Evolutionary conservation across 2,329 filamentous ascomycete species (phyloP).

Genomic region (Myriosclerotinia curreyana): DNA sequence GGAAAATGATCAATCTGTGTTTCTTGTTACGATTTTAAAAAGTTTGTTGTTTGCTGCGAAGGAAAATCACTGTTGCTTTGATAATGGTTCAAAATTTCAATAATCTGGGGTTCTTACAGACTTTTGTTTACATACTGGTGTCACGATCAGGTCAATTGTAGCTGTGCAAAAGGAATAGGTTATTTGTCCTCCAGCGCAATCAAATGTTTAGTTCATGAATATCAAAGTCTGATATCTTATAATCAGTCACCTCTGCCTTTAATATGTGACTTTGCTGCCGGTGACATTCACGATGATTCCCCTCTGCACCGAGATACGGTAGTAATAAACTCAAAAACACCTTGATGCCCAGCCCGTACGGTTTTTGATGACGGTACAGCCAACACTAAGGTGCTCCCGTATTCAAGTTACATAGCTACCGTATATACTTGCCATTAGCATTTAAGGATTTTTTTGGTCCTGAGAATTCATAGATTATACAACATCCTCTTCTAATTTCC

Average conservation of each 20-base stretch:
- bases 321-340: background rate
- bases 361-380: background rate
- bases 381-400: background rate
- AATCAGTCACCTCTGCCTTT: background rate
- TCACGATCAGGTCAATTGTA: background rate
- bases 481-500: background rate
- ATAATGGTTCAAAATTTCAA: background rate
- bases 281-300: background rate
- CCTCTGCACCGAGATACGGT: background rate
- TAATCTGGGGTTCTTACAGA: background rate
- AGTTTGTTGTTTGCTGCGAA: background rate
- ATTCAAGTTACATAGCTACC: background rate
- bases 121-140: background rate
- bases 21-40: background rate
- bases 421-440: background rate
- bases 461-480: background rate
- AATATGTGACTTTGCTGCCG: background rate
- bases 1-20: background rate
- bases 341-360: background rate
- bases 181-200: background rate
- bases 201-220: background rate
- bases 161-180: background rate
- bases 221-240: background rate
- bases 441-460: background rate
- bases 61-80: background rate